Percentiles rank a stretch among this genome's conserved stretches.
Evolutionary conservation across 2,329 filamentous ascomycete species (phyloP).

Genomic region (Pseudopithomyces chartarum): DNA sequence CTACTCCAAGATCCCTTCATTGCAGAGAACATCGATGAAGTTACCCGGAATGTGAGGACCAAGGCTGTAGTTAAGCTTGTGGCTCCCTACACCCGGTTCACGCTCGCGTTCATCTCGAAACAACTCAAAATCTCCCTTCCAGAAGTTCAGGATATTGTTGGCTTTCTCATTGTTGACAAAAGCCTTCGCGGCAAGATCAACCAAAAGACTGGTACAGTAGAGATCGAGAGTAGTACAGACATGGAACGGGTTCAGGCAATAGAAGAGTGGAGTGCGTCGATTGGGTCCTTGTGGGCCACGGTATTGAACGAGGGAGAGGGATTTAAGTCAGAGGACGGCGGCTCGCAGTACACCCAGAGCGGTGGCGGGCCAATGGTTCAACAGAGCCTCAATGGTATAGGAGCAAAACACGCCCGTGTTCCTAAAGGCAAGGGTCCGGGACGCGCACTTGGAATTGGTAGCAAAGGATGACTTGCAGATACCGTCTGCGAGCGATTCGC

Average conservation of each 20-base stretch:
- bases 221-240: conserved; percentile 77
- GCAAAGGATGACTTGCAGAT: conserved; percentile 49
- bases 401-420: conserved; percentile 34
- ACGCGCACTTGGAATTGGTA: conserved; percentile 40
- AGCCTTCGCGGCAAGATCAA: conserved; percentile 88
- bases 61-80: conserved; percentile 94
- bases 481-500: conserved; percentile 32
- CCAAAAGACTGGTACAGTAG: conserved; percentile 81
- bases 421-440: conserved; percentile 49
- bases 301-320: conserved; percentile 81
- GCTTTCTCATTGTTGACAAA: conserved; percentile 89
- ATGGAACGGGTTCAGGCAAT: conserved; percentile 75
- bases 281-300: conserved; percentile 70
- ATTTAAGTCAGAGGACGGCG: conserved; percentile 58
- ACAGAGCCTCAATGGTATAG: conserved; percentile 34
- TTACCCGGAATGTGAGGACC: conserved; percentile 96
- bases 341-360: conserved; percentile 41
- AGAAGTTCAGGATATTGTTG: conserved; percentile 95
- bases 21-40: conserved; percentile 98
- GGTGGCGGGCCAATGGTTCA: conserved; percentile 26
- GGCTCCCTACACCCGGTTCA: conserved; percentile 92
- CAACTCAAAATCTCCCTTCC: conserved; percentile 82
- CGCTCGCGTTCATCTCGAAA: conserved; percentile 82
- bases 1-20: conserved; percentile 93
- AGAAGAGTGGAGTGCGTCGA: conserved; percentile 71